phyloP scores from a whole-genome alignment of 768 basidiomycete genomes.

The Suillus subaureus region DNA sequence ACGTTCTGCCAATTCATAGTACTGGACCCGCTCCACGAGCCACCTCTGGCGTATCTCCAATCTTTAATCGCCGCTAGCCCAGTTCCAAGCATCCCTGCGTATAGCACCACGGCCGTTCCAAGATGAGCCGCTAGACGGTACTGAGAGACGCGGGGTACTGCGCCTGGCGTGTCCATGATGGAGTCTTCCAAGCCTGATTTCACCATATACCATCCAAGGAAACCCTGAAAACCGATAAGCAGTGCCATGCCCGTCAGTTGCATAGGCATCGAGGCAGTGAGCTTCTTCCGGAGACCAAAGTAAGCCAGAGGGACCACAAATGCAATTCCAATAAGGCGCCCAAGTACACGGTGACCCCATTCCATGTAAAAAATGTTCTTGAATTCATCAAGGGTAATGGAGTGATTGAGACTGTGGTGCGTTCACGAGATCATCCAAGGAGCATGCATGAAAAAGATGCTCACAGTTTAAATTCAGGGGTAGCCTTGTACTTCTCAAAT shows the following conservation, averaged over 20 bases:
- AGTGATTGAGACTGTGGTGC: conserved; percentile 75
- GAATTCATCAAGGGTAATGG: conserved; percentile 87
- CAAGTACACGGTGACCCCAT: conserved; percentile 94
- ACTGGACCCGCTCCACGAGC: conserved; percentile 58
- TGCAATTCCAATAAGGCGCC: conserved; percentile 79
- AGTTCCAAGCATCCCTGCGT: conserved; percentile 86
- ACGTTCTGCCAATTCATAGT: conserved; percentile 45
- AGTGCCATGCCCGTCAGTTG: conserved; percentile 72
- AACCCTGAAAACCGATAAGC: conserved; percentile 89
- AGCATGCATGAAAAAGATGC: conserved; percentile 31
- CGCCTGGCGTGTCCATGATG: conserved; percentile 75
- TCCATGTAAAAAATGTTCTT: conserved; percentile 98
- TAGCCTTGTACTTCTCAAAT: conserved; percentile 91
- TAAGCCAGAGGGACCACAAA: conserved; percentile 87
- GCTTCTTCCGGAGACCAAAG: conserved; percentile 70
- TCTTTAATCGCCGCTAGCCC: conserved; percentile 80
- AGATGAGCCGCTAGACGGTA: conserved; percentile 96
- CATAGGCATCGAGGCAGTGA: conserved; percentile 62
- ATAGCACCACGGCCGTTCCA: conserved; percentile 88
- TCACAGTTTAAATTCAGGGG: conserved; percentile 95
- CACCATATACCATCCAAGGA: conserved; percentile 99
- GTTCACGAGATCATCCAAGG: conserved; percentile 10
- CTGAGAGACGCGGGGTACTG: conserved; percentile 94
- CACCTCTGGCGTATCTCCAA: conserved; percentile 66
- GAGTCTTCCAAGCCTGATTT: conserved; percentile 91